Evolutionary conservation across 192 early-diverging fungal genomes (phyloP), one percentile per base, ranked within the genome.

Genomic region (Lunasporangiospora selenospora): DNA sequence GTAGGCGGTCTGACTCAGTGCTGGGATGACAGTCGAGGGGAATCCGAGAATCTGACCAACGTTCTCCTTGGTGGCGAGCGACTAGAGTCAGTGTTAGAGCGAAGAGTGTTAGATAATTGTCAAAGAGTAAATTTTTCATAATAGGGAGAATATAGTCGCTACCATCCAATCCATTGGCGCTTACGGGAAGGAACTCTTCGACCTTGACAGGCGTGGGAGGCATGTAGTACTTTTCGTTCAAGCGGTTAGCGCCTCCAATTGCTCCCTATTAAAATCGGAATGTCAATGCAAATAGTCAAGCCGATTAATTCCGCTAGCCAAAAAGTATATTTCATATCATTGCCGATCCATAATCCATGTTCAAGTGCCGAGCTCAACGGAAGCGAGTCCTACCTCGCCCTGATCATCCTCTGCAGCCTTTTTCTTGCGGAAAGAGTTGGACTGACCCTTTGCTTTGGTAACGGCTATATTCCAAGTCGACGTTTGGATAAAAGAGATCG

Each of bases 151-250:
- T n/a, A n/a, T n/a, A n/a, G n/a, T n/a, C n/a, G n/a, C n/a, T n/a
- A n/a, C n/a, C n/a, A n/a, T n/a, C n/a, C n/a, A n/a, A n/a, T n/a
- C n/a, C n/a, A n/a, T n/a, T n/a, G n/a, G n/a, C n/a, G n/a, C 69
- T 58, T 73, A 73, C 69, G 42, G 69, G 69, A 48, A 73, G 36
- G 26, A 73, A 73, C 30, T 73, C 69, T 36, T 73, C 60, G 36
- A 73, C 69, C 50, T 63, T 62, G 49, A 73, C 61, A 18, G 69
- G 69, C 6, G 48, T 30, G 30, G 69, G 32, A 21, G 60, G 47
- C 43, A 63, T 73, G 43, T 73, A 73, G 31, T 73, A 63, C 40
- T 73, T 73, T 3, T 73, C 69, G 49, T 73, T 73, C 60, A 73
- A 44, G 21, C 69, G 69, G 47, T 53, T 38, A 33, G 69, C 60